Percentiles rank a stretch among this genome's conserved stretches.
phyloP scores from a whole-genome alignment of 202 grass and related monocot genomes.

The Zoysia matrella region DNA sequence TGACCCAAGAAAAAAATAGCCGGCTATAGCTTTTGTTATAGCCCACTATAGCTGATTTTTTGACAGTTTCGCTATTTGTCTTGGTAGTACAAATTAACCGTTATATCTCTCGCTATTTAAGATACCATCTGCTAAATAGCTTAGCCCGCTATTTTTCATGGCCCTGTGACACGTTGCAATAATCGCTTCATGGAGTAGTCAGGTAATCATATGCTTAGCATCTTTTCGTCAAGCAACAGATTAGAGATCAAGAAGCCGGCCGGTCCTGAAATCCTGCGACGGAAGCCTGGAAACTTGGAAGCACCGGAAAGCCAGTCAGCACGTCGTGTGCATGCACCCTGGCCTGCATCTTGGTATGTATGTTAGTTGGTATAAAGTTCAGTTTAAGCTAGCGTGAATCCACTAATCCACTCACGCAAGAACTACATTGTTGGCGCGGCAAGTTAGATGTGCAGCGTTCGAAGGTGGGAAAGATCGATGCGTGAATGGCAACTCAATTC shows the following conservation, averaged over 20 bases:
- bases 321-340: background rate
- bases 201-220: background rate
- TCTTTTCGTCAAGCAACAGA: background rate
- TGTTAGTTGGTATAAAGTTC: background rate
- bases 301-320: background rate
- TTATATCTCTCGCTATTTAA: no score
- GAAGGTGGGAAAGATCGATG: background rate
- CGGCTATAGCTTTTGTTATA: no score
- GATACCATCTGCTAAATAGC: no score
- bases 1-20: no score
- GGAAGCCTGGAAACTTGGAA: background rate
- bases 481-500: background rate
- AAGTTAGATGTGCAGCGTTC: background rate
- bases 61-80: no score
- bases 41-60: no score
- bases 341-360: background rate
- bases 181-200: background rate
- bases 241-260: no score
- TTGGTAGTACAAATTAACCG: no score
- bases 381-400: background rate
- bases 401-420: background rate
- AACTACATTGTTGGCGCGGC: background rate
- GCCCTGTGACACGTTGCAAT: background rate
- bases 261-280: background rate
- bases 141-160: no score